These are phyloP conservation scores for Daldinia bambusicola DNA, from an alignment of 495 filamentous ascomycete genomes.

Conservation along the genomic window DNA sequence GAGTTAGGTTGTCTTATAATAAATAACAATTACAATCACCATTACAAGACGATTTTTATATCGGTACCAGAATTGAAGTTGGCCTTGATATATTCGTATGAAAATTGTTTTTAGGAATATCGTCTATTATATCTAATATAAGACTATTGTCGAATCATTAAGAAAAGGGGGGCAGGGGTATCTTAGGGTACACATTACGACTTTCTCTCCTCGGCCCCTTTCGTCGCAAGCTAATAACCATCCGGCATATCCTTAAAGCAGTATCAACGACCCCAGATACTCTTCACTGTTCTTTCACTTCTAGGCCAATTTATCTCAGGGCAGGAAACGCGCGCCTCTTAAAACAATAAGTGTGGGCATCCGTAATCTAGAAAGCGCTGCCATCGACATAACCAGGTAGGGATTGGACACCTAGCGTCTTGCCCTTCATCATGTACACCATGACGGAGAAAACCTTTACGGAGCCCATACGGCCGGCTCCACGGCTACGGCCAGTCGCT, in stretches of 20 bases:
- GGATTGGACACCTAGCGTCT: conserved; percentile 50
- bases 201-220: conserved; percentile 19
- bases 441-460: conserved; percentile 54
- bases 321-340: background rate
- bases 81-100: background rate
- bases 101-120: background rate
- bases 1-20: conserved; percentile 9
- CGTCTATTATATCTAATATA: conserved; percentile 23
- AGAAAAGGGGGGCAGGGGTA: conserved; percentile 30
- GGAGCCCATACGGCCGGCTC: conserved; percentile 51
- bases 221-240: conserved; percentile 1
- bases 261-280: background rate
- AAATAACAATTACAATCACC: conserved; percentile 5
- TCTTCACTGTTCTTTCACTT: background rate
- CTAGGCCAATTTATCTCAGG: background rate
- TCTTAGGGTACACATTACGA: conserved; percentile 36
- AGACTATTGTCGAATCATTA: conserved; percentile 23
- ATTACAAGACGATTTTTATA: background rate
- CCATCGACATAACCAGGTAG: conserved; percentile 53
- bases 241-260: conserved; percentile 3
- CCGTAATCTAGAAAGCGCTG: conserved; percentile 45
- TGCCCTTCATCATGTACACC: conserved; percentile 57
- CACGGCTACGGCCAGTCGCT: conserved; percentile 53
- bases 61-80: background rate
- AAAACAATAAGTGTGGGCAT: background rate